Evolutionary conservation across 805 yeast genomes (phyloP).

Genomic region (Kazachstania africana): DNA sequence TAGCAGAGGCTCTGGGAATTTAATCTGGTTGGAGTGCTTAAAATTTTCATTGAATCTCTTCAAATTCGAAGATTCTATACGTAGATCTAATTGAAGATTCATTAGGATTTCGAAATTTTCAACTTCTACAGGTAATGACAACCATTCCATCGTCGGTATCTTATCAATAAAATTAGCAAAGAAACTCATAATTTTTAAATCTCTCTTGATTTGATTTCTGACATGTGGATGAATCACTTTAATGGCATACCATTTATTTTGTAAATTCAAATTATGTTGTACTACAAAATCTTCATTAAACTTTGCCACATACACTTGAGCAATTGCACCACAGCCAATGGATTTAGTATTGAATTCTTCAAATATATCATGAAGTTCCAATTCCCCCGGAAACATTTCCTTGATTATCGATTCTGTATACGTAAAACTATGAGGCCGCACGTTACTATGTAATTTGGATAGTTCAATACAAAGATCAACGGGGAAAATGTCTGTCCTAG

Average conservation of each 20-base stretch:
- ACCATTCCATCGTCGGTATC: conserved; percentile 96
- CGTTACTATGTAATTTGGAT: conserved; percentile 70
- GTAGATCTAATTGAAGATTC: conserved; percentile 77
- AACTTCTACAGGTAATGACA: conserved; percentile 89
- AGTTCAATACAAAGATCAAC: conserved; percentile 65
- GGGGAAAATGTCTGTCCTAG: conserved; percentile 88
- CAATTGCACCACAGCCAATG: conserved; percentile 90
- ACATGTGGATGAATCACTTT: conserved; percentile 90
- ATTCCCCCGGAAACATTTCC: conserved; percentile 42
- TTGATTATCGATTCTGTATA: conserved; percentile 49
- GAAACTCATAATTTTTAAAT: conserved; percentile 69
- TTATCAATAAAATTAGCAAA: conserved; percentile 59
- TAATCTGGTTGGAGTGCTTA: conserved; percentile 42
- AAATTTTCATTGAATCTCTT: conserved; percentile 63
- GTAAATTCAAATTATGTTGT: conserved; percentile 22
- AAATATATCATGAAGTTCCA: conserved; percentile 66
- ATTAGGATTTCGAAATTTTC: conserved; percentile 75
- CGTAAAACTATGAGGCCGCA: conserved; percentile 54
- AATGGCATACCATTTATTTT: conserved; percentile 57
- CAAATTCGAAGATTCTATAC: conserved; percentile 81
- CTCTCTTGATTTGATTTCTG: conserved; percentile 59
- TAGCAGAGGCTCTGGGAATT: conserved; percentile 53
- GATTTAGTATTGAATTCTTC: conserved; percentile 69
- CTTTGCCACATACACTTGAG: conserved; percentile 93
- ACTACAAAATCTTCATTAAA: conserved; percentile 65